These are phyloP conservation scores for Marasmius sp. DNA, from an alignment of 1,284 basidiomycete species.

Conservation along the genomic window DNA sequence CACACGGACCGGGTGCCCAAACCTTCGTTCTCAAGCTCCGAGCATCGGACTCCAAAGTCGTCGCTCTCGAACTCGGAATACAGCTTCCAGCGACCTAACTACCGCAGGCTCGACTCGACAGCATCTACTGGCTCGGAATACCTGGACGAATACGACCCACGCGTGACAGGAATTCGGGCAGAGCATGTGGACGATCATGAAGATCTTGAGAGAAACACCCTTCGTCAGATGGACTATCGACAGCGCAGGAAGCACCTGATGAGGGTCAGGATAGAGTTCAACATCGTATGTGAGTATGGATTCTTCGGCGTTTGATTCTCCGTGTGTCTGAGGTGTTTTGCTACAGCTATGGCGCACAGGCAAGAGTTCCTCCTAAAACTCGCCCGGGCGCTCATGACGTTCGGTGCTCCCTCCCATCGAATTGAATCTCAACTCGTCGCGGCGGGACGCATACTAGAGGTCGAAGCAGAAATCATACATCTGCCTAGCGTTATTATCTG, in stretches of 20 bases:
- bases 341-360: constrained; percentile 62
- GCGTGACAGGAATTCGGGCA: constrained; percentile 43
- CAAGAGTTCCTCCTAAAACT: constrained; percentile 81
- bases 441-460: constrained; percentile 79
- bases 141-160: constrained; percentile 55
- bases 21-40: not conserved
- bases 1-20: constrained; percentile 11
- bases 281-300: constrained; percentile 55
- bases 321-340: not conserved
- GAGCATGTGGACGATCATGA: constrained; percentile 53
- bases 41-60: constrained; percentile 9
- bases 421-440: constrained; percentile 82
- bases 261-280: constrained; percentile 67
- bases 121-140: constrained; percentile 42
- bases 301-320: not conserved
- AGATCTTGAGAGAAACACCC: constrained; percentile 55
- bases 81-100: constrained; percentile 21
- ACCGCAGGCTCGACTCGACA: constrained; percentile 17
- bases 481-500: constrained; percentile 81
- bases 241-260: constrained; percentile 61
- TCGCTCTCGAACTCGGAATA: constrained; percentile 1
- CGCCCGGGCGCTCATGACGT: constrained; percentile 79
- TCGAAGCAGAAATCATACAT: constrained; percentile 81
- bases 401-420: constrained; percentile 86
- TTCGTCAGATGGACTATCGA: constrained; percentile 65